Evolutionary conservation across 2,329 filamentous ascomycete genomes (phyloP), one percentile per base, ranked within the genome.

Genomic region (Fusarium paranaense): DNA sequence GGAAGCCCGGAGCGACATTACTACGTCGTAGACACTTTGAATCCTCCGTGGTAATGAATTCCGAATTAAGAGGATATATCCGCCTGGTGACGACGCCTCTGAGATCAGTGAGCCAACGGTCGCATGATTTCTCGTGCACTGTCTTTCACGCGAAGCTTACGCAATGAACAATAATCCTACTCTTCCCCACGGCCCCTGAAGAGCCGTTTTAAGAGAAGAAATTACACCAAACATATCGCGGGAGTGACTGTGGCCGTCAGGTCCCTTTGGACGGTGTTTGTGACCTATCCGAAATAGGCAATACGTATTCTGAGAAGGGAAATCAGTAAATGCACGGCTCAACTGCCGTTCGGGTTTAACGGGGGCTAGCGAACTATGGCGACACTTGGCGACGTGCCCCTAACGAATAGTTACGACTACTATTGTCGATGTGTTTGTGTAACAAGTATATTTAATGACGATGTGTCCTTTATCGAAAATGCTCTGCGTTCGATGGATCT

Each of bases 251-350:
- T 40, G 6, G 52, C 11, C 25, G 50, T 64, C 10, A 42, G 32
- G n/a, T 38, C 42, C 20, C 33, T 35, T 62, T 22, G 6, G 25
- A 35, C 22, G 25, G 20, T 33, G 6, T 64, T 40, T 56, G 50
- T 35, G 57, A 61, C 8, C 11, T 10, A 32, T 64, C 74, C 64
- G 16, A 32, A 75, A 71, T 59, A 57, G 74, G 76, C 59, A 77
- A 76, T 70, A 62, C 76, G 76, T 78, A 35, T 77, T 58, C 73
- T 69, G 33, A 77, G 62, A 70, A 32, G 20, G 76, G 72, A 74
- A 78, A 75, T 66, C 64, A 78, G 78, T 79, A 66, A 75, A 78
- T 75, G 78, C 74, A 69, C 30, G 45, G 66, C 54, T 69, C 33
- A 67, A 50, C 30, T 37, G 38, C 60, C 35, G 32, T 37, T 20